Evolutionary conservation across 257 asterid species (phyloP), one percentile per base, ranked within the genome.

Genomic region (Jacaranda mimosifolia): DNA sequence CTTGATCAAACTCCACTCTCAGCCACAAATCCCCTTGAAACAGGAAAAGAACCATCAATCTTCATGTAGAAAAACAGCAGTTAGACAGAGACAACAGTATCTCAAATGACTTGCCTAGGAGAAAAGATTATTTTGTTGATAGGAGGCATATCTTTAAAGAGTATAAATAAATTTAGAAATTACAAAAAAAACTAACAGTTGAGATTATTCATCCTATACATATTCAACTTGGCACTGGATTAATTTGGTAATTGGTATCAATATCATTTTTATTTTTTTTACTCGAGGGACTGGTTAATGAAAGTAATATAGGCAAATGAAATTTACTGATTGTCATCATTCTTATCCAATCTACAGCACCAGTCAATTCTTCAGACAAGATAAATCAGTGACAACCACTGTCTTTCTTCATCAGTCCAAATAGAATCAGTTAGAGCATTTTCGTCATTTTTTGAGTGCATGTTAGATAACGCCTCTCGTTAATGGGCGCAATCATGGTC

Each of bases 1-100:
- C 46, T 42, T 46, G 10, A 26, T 52, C 38, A 39, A 38, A 63
- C 40, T 77, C 81, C 56, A 56, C 45, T 53, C 26, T 65, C 80
- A 71, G 76, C 76, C 63, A 46, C 15, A 21, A 72, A 49, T 21
- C 14, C 49, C 79, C 82, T 75, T 68, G 70, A 42, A 74, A 78
- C 39, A 68, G 65, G 80, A 68, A 39, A 62, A 17, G 8, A 69
- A 63, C 5, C 26, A 69, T 43, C n/a, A 79, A 71, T 18, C 57
- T 53, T 43, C 45, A 64, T 68, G 51, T 35, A 51, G 10, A 13
- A 74, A 48, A 57, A 48, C 63, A 43, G 17, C 15, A 52, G 17
- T 26, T 26, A 40, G 57, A 51, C 58, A 70, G 43, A 19, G 77
- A 72, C 11, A 56, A 21, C 7, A 75, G 71, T 45, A 65, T 36